Percentiles rank a stretch among this genome's conserved stretches.
Evolutionary conservation across 306 rosid genomes (phyloP).

Genomic region (Canavalia gladiata): DNA sequence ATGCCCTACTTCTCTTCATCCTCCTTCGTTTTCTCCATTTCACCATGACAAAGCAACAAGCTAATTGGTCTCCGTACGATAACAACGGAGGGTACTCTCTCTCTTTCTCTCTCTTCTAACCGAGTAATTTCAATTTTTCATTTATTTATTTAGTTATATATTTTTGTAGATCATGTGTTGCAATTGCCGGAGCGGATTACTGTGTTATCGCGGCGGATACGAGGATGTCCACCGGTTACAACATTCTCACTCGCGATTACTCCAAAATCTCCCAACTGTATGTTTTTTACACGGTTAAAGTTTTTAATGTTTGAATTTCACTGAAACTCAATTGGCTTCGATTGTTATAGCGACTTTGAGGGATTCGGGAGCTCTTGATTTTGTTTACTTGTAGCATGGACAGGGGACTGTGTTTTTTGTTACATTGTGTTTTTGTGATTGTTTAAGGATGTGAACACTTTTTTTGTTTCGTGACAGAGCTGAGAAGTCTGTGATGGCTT

Average conservation of each 20-base stretch:
- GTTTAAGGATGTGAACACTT: conserved; percentile 20
- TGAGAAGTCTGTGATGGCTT: conserved; percentile 80
- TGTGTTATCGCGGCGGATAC: conserved; percentile 96
- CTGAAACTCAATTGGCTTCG: not conserved
- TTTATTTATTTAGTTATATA: not conserved
- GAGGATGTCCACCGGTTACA: conserved; percentile 95
- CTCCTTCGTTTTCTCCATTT: conserved; percentile 22
- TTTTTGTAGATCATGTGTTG: conserved; percentile 78
- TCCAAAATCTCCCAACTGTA: conserved; percentile 87
- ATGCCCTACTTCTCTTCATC: conserved; percentile 40
- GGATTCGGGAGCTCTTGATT: not conserved
- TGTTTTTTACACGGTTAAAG: not conserved
- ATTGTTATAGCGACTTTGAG: not conserved
- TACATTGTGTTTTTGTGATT: not conserved
- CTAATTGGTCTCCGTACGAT: conserved; percentile 97
- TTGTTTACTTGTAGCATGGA: not conserved
- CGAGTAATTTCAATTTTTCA: not conserved
- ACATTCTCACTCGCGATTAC: conserved; percentile 91
- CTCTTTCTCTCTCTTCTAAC: not conserved
- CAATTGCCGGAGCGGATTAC: conserved; percentile 94
- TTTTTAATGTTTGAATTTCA: not conserved
- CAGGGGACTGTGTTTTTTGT: not conserved
- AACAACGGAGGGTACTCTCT: conserved; percentile 90
- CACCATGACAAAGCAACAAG: conserved; percentile 82
- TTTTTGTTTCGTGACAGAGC: conserved; percentile 64